Conservation (phyloP, 345 rosid species). For the Lepidium sativum region DNA sequence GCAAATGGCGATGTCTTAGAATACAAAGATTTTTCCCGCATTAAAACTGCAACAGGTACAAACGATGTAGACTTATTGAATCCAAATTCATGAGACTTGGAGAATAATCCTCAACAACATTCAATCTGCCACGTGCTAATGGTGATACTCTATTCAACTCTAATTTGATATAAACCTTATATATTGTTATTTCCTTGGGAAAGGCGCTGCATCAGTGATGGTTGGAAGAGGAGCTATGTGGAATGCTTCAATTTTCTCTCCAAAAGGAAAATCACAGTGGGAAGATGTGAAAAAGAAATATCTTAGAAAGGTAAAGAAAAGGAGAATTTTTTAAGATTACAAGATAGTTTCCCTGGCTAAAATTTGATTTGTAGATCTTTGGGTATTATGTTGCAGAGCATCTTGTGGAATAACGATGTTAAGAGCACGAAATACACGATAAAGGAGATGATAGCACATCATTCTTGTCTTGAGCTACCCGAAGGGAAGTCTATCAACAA, state of each 20-base stretch:
- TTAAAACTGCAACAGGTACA: slow-evolving; percentile 71
- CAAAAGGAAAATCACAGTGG: slow-evolving; percentile 58
- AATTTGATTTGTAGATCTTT: not conserved
- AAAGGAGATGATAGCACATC: slow-evolving; percentile 72
- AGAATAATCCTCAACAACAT: not conserved
- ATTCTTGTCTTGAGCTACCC: slow-evolving; percentile 68
- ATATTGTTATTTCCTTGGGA: not conserved
- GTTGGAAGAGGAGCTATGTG: slow-evolving; percentile 94
- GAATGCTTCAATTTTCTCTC: slow-evolving; percentile 89
- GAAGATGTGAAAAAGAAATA: slow-evolving; percentile 67
- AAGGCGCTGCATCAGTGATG: slow-evolving; percentile 89
- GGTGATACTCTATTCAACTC: not conserved
- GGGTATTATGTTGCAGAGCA: slow-evolving; percentile 50
- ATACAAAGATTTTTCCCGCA: slow-evolving; percentile 55
- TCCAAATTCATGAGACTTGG: not conserved
- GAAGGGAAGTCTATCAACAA: slow-evolving; percentile 79
- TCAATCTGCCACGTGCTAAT: not conserved
- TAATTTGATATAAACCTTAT: not conserved
- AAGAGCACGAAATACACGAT: slow-evolving; percentile 84
- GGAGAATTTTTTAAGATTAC: not conserved
- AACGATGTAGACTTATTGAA: not conserved
- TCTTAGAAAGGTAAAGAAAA: slow-evolving; percentile 54
- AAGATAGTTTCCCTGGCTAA: not conserved
- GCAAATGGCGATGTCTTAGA: slow-evolving; percentile 95
- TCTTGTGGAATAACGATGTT: slow-evolving; percentile 79